Percentiles rank a stretch among this genome's conserved stretches.
These are phyloP conservation scores for Boletellus emodensis DNA, from an alignment of 768 basidiomycete species.

Conservation along the genomic window DNA sequence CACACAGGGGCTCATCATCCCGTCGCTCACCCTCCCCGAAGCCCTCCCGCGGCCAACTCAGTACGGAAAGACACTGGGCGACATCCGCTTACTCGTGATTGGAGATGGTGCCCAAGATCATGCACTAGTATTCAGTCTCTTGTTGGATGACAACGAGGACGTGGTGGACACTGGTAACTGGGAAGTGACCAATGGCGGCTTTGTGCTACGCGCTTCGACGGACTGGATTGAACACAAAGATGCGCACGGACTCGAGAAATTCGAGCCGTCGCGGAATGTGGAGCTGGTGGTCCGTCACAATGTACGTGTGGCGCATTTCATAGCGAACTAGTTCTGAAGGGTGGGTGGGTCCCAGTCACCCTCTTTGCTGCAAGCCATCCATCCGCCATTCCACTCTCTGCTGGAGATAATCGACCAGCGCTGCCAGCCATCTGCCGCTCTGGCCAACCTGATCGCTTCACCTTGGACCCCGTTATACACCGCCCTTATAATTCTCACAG, in stretches of 20 bases:
- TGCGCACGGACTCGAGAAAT: slow-evolving; percentile 60
- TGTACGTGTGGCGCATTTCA: slow-evolving; percentile 36
- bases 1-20: slow-evolving; percentile 62
- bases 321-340: slow-evolving; percentile 5
- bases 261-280: slow-evolving; percentile 61
- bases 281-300: slow-evolving; percentile 54
- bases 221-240: slow-evolving; percentile 70
- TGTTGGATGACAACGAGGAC: slow-evolving; percentile 65
- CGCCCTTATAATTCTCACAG: slow-evolving; percentile 51
- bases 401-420: slow-evolving; percentile 51
- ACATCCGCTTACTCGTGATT: slow-evolving; percentile 54
- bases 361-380: slow-evolving; percentile 43
- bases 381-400: slow-evolving; percentile 52
- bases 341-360: slow-evolving; percentile 19
- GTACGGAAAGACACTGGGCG: slow-evolving; percentile 66
- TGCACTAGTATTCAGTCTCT: slow-evolving; percentile 40
- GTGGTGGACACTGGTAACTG: slow-evolving; percentile 59
- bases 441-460: slow-evolving; percentile 55
- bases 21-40: slow-evolving; percentile 59
- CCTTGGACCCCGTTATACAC: slow-evolving; percentile 57
- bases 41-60: slow-evolving; percentile 61
- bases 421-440: slow-evolving; percentile 45
- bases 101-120: slow-evolving; percentile 36
- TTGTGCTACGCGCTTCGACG: slow-evolving; percentile 56
- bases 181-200: slow-evolving; percentile 46